Evolutionary conservation across 139 green algal genomes (phyloP).

Genomic region (Chlorella sp.): DNA sequence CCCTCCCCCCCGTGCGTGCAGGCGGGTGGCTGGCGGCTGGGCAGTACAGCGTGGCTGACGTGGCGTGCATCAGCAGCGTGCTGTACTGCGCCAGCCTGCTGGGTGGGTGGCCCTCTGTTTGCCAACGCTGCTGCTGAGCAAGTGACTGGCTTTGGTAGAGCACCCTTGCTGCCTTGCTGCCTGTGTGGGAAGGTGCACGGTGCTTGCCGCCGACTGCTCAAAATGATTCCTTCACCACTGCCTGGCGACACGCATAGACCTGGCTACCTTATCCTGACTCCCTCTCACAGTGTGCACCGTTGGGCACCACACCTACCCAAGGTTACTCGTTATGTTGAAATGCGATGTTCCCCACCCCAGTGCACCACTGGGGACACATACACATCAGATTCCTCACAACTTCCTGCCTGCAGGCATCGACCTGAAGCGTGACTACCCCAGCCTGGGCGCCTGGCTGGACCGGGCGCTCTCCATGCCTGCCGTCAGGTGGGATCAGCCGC

Average conservation of each 20-base stretch:
- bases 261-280: no score
- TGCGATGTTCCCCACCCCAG: no score
- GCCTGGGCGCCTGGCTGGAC: background rate
- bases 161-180: no score
- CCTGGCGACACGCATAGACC: no score
- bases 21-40: constrained; percentile 1
- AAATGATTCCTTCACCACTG: no score
- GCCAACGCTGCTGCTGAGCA: background rate
- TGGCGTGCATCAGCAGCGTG: background rate
- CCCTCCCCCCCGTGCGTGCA: background rate
- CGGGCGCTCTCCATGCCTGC: background rate
- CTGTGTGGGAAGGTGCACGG: background rate
- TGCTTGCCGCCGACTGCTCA: no score
- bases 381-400: background rate
- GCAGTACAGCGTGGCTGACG: background rate
- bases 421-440: background rate
- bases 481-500: background rate
- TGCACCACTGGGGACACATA: background rate
- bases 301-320: no score
- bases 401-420: background rate
- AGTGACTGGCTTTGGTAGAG: background rate
- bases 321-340: no score
- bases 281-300: no score
- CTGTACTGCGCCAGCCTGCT: constrained; percentile 3
- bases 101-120: no score